Percentiles rank a stretch among this genome's conserved stretches.
These are phyloP conservation scores for Teunomyces cretensis DNA, from an alignment of 805 yeast genomes.

Conservation along the genomic window DNA sequence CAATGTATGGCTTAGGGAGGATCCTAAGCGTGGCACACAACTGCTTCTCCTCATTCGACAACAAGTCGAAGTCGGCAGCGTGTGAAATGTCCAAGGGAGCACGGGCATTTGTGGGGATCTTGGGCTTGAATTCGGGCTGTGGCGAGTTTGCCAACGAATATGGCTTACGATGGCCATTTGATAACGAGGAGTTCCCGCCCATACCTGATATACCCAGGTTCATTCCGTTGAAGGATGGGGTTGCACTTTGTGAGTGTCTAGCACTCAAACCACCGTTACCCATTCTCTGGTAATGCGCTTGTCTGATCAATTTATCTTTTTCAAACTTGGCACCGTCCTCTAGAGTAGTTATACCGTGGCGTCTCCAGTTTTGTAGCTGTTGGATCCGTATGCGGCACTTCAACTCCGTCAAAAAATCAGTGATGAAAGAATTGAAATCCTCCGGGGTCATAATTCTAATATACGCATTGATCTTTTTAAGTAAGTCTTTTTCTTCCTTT, in stretches of 20 bases:
- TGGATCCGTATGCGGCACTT: slow-evolving; percentile 77
- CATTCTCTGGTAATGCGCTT: slow-evolving; percentile 60
- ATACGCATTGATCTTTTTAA: slow-evolving; percentile 73
- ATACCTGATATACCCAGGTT: neutral
- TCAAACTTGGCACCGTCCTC: slow-evolving; percentile 86
- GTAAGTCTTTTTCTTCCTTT: slow-evolving; percentile 86
- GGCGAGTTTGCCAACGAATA: slow-evolving; percentile 21
- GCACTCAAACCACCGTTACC: slow-evolving; percentile 37
- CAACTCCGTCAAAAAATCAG: slow-evolving; percentile 74
- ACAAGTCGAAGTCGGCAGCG: slow-evolving; percentile 77
- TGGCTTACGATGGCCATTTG: slow-evolving; percentile 21
- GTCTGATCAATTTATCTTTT: slow-evolving; percentile 75
- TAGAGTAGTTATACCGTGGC: slow-evolving; percentile 79
- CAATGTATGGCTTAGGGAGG: slow-evolving; percentile 89
- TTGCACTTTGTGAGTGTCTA: slow-evolving; percentile 16
- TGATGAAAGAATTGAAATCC: slow-evolving; percentile 75
- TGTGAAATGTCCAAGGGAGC: slow-evolving; percentile 67
- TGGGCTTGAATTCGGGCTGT: slow-evolving; percentile 42
- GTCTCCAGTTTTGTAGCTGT: slow-evolving; percentile 91
- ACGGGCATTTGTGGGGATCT: slow-evolving; percentile 41
- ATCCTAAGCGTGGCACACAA: slow-evolving; percentile 82
- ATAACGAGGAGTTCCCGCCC: slow-evolving; percentile 3
- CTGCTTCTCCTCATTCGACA: slow-evolving; percentile 85
- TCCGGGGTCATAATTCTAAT: slow-evolving; percentile 76
- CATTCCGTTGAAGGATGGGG: slow-evolving; percentile 5